Base-by-base conservation (phyloP, 1,139 yeast genomes). In the Pichia sp. region DNA sequence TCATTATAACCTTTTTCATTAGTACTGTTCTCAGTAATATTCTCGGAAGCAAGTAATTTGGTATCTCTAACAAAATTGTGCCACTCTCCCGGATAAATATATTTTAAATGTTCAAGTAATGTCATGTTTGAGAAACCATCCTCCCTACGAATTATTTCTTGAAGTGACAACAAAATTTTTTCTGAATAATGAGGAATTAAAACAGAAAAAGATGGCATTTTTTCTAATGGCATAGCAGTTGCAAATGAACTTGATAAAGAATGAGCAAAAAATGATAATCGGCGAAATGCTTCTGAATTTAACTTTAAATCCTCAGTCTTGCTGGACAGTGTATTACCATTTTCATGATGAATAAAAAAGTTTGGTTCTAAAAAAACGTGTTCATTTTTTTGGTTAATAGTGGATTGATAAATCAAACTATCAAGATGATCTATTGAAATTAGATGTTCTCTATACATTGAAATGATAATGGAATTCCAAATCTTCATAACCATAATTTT, bases 31-130 rank as follows among this genome's bases (percentile, higher is more conserved):
- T 38, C 42, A 7, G 22, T 29, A 6, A 24, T 76, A 84, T 39
- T 89, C 73, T 92, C 98, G 70, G 92, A 98, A 53, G 98, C 97
- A 66, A 92, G 78, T 67, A 92, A 90, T 79, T 92, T 92, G 52
- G 98, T 92, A 69, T 92, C 98, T 73, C 90, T 92, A 56, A 92
- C 98, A 62, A 92, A 92, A 71, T 97, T 90, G 59, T 92, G 97
- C 98, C 98, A 92, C 73, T 92, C 98, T 56, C 90, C 94, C 45
- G 97, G 97, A 68, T 92, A 97, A 63, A 92, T 78, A 74, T 92
- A 97, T 71, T 92, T 92, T 76, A 92, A 80, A 69, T 92, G 92
- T 73, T 92, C 98, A 68, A 92, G 78, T 59, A 92, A 74, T 18
- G 98, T 92, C 53, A 92, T 97, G 71, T 97, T 85, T 27, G 98